These are phyloP conservation scores for Botryosphaeria dothidea DNA, from an alignment of 2,329 filamentous ascomycete species.

Conservation along the genomic window DNA sequence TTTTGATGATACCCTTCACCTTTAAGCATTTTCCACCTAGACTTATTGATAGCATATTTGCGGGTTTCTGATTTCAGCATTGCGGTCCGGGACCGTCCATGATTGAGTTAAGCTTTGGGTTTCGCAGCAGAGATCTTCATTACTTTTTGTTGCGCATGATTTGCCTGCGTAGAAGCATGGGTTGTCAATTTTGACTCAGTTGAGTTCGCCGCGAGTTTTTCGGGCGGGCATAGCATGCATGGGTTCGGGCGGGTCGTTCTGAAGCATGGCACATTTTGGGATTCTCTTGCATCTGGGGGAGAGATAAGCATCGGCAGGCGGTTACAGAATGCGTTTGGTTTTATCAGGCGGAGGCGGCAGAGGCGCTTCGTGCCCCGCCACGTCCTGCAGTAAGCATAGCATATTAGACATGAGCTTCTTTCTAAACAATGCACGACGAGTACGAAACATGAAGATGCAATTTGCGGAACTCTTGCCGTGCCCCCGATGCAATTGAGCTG, in stretches of 20 bases:
- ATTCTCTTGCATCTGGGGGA: background rate
- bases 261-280: background rate
- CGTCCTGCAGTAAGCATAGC: background rate
- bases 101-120: background rate
- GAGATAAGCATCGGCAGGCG: background rate
- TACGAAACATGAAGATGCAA: background rate
- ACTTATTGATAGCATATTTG: slow-evolving; percentile 10
- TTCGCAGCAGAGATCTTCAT: background rate
- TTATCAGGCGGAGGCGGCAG: background rate
- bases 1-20: slow-evolving; percentile 5
- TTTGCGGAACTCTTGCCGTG: background rate
- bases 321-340: background rate
- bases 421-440: background rate
- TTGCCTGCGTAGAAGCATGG: background rate
- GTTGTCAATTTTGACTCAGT: background rate
- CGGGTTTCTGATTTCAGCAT: background rate
- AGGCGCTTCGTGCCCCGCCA: too few species aligned
- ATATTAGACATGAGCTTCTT: background rate
- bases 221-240: background rate
- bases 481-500: background rate
- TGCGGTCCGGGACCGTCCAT: background rate
- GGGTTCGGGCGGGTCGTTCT: background rate
- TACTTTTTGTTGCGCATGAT: background rate
- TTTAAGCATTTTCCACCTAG: slow-evolving; percentile 5
- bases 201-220: background rate